Conservation (phyloP, 306 rosid genomes). For the Potentilla sterilis region DNA sequence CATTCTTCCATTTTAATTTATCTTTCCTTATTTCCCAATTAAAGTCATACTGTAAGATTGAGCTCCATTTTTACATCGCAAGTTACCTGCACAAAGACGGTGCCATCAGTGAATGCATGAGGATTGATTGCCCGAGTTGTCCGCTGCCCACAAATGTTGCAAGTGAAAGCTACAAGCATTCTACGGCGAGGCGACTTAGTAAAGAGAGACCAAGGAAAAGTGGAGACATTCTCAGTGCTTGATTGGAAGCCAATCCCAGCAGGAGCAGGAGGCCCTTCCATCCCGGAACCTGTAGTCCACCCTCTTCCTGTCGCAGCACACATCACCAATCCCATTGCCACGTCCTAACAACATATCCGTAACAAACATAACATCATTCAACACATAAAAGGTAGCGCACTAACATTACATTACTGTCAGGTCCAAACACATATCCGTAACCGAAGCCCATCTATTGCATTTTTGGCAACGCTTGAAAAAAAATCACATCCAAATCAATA, state of each 20-base stretch:
- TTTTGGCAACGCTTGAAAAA: not conserved
- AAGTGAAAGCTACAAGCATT: slow-evolving; percentile 90
- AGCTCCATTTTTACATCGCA: slow-evolving; percentile 13
- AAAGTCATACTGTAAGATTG: not conserved
- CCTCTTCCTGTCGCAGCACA: slow-evolving; percentile 89
- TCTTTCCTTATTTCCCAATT: not conserved
- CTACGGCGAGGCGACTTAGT: slow-evolving; percentile 94
- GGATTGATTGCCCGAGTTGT: slow-evolving; percentile 94
- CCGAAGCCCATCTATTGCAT: not conserved
- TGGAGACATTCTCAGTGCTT: slow-evolving; percentile 67
- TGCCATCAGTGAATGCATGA: slow-evolving; percentile 96
- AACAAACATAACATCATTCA: not conserved
- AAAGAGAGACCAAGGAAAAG: slow-evolving; percentile 97
- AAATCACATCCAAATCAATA: not conserved
- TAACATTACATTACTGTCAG: not conserved
- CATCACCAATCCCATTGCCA: slow-evolving; percentile 93
- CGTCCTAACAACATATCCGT: slow-evolving; percentile 45
- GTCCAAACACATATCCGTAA: not conserved
- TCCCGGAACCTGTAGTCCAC: slow-evolving; percentile 97
- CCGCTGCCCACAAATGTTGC: slow-evolving; percentile 93
- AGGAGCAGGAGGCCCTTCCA: slow-evolving; percentile 93
- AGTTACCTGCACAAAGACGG: slow-evolving; percentile 93
- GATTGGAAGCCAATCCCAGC: slow-evolving; percentile 47
- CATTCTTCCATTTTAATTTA: not conserved
- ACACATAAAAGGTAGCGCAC: not conserved